phyloP scores from a whole-genome alignment of 805 yeast genomes.

The Wickerhamomyces sydowiorum region DNA sequence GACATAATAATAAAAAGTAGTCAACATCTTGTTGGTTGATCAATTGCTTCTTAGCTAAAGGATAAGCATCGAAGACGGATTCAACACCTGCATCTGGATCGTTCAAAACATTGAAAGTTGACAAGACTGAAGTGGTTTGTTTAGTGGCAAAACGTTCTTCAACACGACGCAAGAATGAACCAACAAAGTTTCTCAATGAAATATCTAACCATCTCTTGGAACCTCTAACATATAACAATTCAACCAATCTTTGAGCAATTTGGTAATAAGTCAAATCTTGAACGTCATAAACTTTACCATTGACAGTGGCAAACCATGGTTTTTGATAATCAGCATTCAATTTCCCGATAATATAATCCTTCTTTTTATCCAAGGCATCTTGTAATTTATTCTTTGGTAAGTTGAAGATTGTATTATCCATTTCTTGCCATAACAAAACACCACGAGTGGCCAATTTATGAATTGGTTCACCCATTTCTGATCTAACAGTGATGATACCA shows the following conservation, averaged over 20 bases:
- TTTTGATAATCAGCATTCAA: constrained; percentile 95
- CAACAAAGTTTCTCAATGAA: constrained; percentile 80
- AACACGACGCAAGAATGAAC: constrained; percentile 83
- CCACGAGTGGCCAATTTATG: constrained; percentile 98
- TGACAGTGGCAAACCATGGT: constrained; percentile 87
- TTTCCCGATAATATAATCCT: constrained; percentile 75
- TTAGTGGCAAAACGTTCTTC: constrained; percentile 87
- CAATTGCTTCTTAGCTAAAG: constrained; percentile 73
- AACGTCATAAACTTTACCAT: constrained; percentile 77
- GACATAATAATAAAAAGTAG: constrained; percentile 78
- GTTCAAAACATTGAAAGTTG: constrained; percentile 62
- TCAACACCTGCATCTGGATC: constrained; percentile 59
- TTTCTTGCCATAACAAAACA: constrained; percentile 94
- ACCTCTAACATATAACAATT: constrained; percentile 77
- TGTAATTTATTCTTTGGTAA: constrained; percentile 85
- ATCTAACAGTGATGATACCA: constrained; percentile 92
- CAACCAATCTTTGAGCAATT: constrained; percentile 81
- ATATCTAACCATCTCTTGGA: constrained; percentile 83
- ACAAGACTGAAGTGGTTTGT: constrained; percentile 62
- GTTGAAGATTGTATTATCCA: constrained; percentile 89
- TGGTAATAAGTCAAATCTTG: constrained; percentile 95
- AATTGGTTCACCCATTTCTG: constrained; percentile 99
- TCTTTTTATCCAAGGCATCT: constrained; percentile 77
- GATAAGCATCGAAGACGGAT: constrained; percentile 59
- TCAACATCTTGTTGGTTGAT: constrained; percentile 95